Evolutionary conservation across 1,139 yeast species (phyloP).

Genomic region (Candida sanyaensis): DNA sequence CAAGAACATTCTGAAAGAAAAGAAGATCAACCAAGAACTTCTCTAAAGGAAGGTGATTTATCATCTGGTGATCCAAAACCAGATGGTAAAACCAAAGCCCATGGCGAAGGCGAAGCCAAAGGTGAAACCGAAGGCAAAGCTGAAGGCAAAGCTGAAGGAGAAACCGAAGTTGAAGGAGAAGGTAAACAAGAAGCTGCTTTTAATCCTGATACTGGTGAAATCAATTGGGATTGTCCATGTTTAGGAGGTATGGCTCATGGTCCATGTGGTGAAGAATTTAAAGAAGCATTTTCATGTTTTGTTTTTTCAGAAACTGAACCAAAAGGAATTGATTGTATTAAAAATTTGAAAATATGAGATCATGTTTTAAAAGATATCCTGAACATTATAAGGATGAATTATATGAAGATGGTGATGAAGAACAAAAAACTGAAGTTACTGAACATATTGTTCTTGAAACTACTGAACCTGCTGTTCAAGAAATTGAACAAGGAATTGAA

Average conservation of each 20-base stretch:
- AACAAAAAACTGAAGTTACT: slow-evolving; percentile 13
- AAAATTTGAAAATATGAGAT: slow-evolving; percentile 92
- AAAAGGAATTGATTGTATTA: slow-evolving; percentile 95
- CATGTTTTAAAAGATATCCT: slow-evolving; percentile 91
- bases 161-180: slow-evolving; percentile 3
- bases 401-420: slow-evolving; percentile 64
- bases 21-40: not conserved
- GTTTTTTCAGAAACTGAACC: slow-evolving; percentile 95
- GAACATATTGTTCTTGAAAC: slow-evolving; percentile 14
- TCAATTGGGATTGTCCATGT: slow-evolving; percentile 99
- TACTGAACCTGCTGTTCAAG: slow-evolving; percentile 16
- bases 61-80: not conserved
- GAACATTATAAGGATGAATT: slow-evolving; percentile 93
- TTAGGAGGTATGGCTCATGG: slow-evolving; percentile 99
- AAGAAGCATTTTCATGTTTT: slow-evolving; percentile 94
- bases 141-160: slow-evolving; percentile 20
- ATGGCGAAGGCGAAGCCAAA: slow-evolving; percentile 19
- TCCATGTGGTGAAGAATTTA: slow-evolving; percentile 97
- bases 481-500: slow-evolving; percentile 11
- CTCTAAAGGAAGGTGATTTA: not conserved
- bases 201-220: slow-evolving; percentile 97
- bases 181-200: slow-evolving; percentile 63
- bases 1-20: slow-evolving; percentile 4
- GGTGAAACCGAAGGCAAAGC: slow-evolving; percentile 17
- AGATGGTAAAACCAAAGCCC: slow-evolving; percentile 4